Conservation (phyloP, 2,329 filamentous ascomycete genomes). For the Graphiopsis chlorocephala region DNA sequence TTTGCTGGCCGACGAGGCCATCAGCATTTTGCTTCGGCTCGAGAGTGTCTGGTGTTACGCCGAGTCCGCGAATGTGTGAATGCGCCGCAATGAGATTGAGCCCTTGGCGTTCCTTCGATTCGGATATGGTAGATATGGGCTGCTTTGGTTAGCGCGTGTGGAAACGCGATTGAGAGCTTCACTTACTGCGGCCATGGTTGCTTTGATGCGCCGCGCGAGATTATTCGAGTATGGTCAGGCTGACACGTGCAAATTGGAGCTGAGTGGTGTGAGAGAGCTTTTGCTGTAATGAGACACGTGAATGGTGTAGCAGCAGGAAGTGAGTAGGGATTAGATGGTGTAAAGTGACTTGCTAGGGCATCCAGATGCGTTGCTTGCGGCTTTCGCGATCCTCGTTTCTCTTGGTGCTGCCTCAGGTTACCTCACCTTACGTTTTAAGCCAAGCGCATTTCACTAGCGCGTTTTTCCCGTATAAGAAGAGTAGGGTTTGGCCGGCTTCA, state of each 20-base stretch:
- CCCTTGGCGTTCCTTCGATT: constrained; percentile 91
- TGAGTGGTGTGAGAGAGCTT: not conserved
- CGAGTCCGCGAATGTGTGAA: constrained; percentile 94
- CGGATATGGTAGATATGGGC: constrained; percentile 79
- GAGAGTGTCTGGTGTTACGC: constrained; percentile 86
- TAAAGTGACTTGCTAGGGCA: not conserved
- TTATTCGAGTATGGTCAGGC: not conserved
- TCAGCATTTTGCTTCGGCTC: constrained; percentile 84
- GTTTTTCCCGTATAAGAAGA: not conserved
- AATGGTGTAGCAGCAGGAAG: not conserved
- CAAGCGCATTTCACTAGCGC: not conserved
- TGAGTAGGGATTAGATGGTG: not conserved
- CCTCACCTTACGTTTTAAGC: too few relatives aligned
- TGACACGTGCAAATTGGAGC: not conserved
- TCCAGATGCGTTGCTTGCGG: not conserved
- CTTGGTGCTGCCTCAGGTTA: not conserved
- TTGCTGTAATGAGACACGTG: not conserved
- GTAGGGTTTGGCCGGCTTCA: not conserved
- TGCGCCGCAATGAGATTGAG: constrained; percentile 97
- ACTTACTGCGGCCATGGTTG: constrained; percentile 16
- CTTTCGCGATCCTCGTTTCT: not conserved
- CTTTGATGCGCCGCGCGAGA: constrained; percentile 11
- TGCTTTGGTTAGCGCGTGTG: constrained; percentile 28
- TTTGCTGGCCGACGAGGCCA: constrained; percentile 92
- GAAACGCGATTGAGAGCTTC: not conserved